Conservation (phyloP, 106 monocot species). For the Phalaenopsis aphrodite region DNA sequence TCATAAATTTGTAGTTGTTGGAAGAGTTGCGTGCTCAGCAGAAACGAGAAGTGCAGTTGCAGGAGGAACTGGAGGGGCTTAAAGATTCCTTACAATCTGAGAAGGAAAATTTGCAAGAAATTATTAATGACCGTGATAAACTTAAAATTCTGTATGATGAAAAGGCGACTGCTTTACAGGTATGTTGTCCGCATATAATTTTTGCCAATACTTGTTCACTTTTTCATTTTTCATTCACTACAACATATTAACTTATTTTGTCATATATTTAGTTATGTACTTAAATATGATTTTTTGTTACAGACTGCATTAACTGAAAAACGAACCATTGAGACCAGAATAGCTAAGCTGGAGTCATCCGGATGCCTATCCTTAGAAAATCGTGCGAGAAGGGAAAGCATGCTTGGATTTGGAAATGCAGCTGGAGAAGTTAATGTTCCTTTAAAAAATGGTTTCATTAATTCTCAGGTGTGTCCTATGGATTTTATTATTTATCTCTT, state of each 20-base stretch:
- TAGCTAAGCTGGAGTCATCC: constrained; percentile 26
- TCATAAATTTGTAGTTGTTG: constrained; percentile 38
- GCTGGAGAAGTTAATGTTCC: constrained; percentile 14
- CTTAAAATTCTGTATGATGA: constrained; percentile 62
- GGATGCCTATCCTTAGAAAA: constrained; percentile 16
- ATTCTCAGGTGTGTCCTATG: constrained; percentile 25
- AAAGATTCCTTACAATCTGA: constrained; percentile 63
- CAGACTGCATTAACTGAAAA: constrained; percentile 61
- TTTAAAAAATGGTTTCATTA: constrained; percentile 11
- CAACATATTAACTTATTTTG: neutral
- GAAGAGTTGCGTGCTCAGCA: constrained; percentile 64
- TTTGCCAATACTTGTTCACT: neutral
- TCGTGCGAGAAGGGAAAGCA: constrained; percentile 13
- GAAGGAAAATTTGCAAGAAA: constrained; percentile 44
- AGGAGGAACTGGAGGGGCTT: constrained; percentile 60
- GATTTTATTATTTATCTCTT: neutral
- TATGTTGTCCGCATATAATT: constrained; percentile 14
- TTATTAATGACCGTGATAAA: constrained; percentile 41
- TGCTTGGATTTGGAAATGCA: constrained; percentile 11
- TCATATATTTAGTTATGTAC: neutral
- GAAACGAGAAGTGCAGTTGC: constrained; percentile 65
- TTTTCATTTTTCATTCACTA: neutral
- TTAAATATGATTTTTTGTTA: constrained; percentile 4
- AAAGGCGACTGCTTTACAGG: constrained; percentile 79
- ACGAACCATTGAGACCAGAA: constrained; percentile 33